Evolutionary conservation across 441 rosid species (phyloP), one percentile per base, ranked within the genome.

Genomic region (Brassica hybrid): DNA sequence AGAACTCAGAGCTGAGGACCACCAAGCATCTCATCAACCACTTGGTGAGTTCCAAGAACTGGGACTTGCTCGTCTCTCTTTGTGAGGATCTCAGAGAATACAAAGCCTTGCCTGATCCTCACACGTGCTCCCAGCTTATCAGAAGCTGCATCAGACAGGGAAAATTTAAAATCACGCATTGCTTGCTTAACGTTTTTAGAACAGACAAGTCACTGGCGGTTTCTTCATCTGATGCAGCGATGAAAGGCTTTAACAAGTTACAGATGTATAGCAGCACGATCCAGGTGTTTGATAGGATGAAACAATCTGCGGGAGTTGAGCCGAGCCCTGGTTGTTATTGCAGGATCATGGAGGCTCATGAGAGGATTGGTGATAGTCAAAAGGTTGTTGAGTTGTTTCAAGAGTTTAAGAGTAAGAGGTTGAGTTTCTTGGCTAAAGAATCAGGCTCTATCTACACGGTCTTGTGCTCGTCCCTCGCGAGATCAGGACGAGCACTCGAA

Each of bases 261-360:
- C 97, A 94, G 64, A 92, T 94, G 98, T 94, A 81, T 76, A 80
- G 90, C 54, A 85, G 89, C 79, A 86, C 96, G 21, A 69, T 88
- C 71, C 58, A 66, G 11, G 85, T 86, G 32, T 85, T 83, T 43
- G 85, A 86, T 67, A 88, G 75, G 73, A 73, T 92, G 86, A 86
- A 82, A 81, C 77, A 73, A 61, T 83, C 75, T 6, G 77, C 73
- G 1, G 84, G 77, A 30, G 76, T 88, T 79, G 83, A 69, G 62
- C 71, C 82, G 73, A 84, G 88, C 76, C 80, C 89, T 1, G 82
- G 83, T 12, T 86, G 91, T 73, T 94, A 89, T 78, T 86, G 81
- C 76, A 85, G 80, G 80, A 67, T 88, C 18, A 89, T 92, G 90
- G 92, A 88, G 84, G 96, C 97, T 57, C 76, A 87, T 71, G 76